Evolutionary conservation across 2,329 filamentous ascomycete species (phyloP).

Genomic region (Fusarium sp.): DNA sequence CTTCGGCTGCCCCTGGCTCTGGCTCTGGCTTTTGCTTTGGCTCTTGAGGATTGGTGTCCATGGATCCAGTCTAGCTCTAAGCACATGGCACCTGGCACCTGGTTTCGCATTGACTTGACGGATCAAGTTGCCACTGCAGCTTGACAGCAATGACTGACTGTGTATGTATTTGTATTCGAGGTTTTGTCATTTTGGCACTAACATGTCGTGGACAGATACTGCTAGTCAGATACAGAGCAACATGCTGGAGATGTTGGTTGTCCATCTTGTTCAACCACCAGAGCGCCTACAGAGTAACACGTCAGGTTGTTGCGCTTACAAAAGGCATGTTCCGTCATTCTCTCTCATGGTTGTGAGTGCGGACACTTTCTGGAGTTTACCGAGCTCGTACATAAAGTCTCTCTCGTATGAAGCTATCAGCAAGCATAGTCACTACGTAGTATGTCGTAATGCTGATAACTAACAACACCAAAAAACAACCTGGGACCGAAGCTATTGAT

Average conservation of each 20-base stretch:
- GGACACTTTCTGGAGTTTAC: background rate
- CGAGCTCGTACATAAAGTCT: too few relatives aligned
- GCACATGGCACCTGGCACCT: constrained; percentile 44
- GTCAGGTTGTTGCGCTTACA: too few relatives aligned
- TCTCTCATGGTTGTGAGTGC: too few relatives aligned
- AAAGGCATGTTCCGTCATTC: background rate
- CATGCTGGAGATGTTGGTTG: too few relatives aligned
- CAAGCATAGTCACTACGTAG: background rate
- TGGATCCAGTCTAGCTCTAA: constrained; percentile 24
- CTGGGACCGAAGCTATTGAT: constrained; percentile 40
- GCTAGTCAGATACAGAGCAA: too few relatives aligned
- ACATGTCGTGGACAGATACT: background rate
- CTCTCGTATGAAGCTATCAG: constrained; percentile 18
- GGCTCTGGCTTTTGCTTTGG: too few relatives aligned
- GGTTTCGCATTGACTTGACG: constrained; percentile 26
- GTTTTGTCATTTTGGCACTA: background rate
- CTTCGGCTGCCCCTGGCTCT: constrained; percentile 31
- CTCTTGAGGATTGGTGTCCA: constrained; percentile 15
- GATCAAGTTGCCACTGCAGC: constrained; percentile 34
- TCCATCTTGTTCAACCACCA: too few relatives aligned
- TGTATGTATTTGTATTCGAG: too few relatives aligned
- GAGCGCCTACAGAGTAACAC: too few relatives aligned
- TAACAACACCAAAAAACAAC: background rate
- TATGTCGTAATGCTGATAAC: constrained; percentile 2
- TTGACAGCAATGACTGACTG: constrained; percentile 12